Conservation (phyloP, 1,284 basidiomycete genomes). For the Leccinum laetum region DNA sequence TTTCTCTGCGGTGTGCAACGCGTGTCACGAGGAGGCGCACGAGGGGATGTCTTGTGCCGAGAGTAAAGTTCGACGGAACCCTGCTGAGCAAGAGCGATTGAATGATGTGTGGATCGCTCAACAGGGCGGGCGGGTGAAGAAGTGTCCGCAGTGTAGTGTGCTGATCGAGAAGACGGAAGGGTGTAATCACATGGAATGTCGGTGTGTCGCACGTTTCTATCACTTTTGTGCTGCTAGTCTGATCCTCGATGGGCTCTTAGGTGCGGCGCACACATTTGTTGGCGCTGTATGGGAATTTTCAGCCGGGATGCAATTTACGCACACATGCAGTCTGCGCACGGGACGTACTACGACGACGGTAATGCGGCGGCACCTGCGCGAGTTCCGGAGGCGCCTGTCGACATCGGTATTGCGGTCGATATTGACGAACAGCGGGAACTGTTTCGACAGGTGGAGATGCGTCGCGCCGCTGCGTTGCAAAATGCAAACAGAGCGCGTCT, state of each 20-base stretch:
- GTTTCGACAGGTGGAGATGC: conserved; percentile 10
- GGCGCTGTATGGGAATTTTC: conserved; percentile 39
- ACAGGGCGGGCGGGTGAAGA: conserved; percentile 34
- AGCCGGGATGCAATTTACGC: conserved; percentile 40
- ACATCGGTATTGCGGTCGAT: conserved; percentile 9
- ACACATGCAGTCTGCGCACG: conserved; percentile 50
- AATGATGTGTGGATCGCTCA: conserved; percentile 41
- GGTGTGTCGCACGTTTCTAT: conserved; percentile 9
- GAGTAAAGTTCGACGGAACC: conserved; percentile 31
- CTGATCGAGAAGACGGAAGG: conserved; percentile 52
- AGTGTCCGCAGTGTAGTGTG: conserved; percentile 43
- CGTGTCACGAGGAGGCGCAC: conserved; percentile 52
- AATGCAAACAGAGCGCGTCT: neutral
- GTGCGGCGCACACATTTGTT: conserved; percentile 56
- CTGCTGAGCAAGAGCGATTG: conserved; percentile 44
- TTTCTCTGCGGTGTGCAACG: conserved; percentile 48
- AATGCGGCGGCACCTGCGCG: neutral
- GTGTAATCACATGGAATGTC: conserved; percentile 57
- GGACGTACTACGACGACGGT: conserved; percentile 33
- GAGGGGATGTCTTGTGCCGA: conserved; percentile 53
- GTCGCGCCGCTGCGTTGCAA: conserved; percentile 1
- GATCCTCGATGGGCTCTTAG: conserved; percentile 36
- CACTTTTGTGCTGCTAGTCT: conserved; percentile 37
- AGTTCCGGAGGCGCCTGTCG: neutral
- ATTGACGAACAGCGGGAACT: neutral